phyloP scores from a whole-genome alignment of 2,329 filamentous ascomycete species.

The Colletotrichum noveboracense region DNA sequence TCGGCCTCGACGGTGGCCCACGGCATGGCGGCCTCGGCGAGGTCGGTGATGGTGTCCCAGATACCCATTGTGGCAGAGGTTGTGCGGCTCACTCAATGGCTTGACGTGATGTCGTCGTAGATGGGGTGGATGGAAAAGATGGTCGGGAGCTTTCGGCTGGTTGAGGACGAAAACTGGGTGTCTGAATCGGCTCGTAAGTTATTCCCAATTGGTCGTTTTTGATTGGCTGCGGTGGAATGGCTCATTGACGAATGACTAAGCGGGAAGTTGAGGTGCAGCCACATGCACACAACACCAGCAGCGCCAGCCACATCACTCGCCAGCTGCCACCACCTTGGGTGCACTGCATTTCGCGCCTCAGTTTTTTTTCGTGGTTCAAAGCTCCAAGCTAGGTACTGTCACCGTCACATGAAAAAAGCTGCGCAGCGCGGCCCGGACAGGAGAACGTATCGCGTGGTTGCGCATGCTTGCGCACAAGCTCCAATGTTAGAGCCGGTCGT shows the following conservation, averaged over 20 bases:
- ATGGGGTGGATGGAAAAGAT: constrained; percentile 32
- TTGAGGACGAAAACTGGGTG: constrained; percentile 21
- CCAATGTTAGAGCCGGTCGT: neutral
- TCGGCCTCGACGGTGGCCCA: constrained; percentile 71
- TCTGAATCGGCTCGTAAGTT: constrained; percentile 45
- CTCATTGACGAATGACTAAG: constrained; percentile 5
- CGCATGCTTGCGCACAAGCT: neutral
- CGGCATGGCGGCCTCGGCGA: constrained; percentile 69
- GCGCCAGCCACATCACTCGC: neutral
- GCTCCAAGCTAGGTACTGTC: neutral
- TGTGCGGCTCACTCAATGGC: constrained; percentile 34
- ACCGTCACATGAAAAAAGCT: neutral
- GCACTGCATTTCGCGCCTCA: neutral
- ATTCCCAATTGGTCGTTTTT: constrained; percentile 54
- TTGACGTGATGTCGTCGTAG: constrained; percentile 21
- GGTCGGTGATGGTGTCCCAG: constrained; percentile 68
- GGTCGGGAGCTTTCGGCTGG: constrained; percentile 44
- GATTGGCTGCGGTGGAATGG: constrained; percentile 43
- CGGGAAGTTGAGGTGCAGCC: neutral
- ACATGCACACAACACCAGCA: neutral
- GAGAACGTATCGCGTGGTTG: neutral
- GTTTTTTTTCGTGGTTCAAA: neutral
- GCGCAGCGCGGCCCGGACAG: neutral
- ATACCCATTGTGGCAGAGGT: constrained; percentile 64
- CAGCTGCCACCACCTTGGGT: neutral